Evolutionary conservation across 306 rosid species (phyloP).

Genomic region (Trifolium repens): DNA sequence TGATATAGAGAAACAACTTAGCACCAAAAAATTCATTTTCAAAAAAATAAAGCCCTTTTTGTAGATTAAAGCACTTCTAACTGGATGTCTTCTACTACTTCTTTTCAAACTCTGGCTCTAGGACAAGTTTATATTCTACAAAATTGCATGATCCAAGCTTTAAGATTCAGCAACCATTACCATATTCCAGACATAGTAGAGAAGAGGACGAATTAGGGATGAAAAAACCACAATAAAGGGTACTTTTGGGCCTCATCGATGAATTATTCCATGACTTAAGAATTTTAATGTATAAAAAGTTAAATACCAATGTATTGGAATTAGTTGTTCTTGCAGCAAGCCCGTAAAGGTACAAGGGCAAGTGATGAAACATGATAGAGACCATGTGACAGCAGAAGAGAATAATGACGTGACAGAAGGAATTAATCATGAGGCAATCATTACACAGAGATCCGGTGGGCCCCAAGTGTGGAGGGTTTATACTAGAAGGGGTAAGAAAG

Average conservation of each 20-base stretch:
- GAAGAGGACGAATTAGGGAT: slow-evolving; percentile 18
- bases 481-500: too few relatives aligned
- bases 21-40: slow-evolving; percentile 12
- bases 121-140: slow-evolving; percentile 17
- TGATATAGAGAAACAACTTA: slow-evolving; percentile 45
- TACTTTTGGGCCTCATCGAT: slow-evolving; percentile 27
- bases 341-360: slow-evolving; percentile 13
- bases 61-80: slow-evolving; percentile 16
- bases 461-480: too few relatives aligned
- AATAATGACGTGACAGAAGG: too few relatives aligned
- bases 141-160: slow-evolving; percentile 23
- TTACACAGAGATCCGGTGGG: too few relatives aligned
- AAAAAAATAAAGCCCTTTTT: slow-evolving; percentile 5
- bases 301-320: slow-evolving; percentile 3
- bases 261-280: slow-evolving; percentile 11
- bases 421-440: too few relatives aligned
- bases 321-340: slow-evolving; percentile 20
- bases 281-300: slow-evolving; percentile 34
- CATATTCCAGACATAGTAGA: slow-evolving; percentile 23
- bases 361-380: slow-evolving; percentile 16
- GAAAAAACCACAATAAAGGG: slow-evolving; percentile 2
- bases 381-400: too few relatives aligned
- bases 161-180: slow-evolving; percentile 28
- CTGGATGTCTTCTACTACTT: slow-evolving; percentile 32
- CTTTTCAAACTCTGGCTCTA: slow-evolving; percentile 37